Evolutionary conservation across 1,139 yeast species (phyloP).

Genomic region (Protomyces inouyei): DNA sequence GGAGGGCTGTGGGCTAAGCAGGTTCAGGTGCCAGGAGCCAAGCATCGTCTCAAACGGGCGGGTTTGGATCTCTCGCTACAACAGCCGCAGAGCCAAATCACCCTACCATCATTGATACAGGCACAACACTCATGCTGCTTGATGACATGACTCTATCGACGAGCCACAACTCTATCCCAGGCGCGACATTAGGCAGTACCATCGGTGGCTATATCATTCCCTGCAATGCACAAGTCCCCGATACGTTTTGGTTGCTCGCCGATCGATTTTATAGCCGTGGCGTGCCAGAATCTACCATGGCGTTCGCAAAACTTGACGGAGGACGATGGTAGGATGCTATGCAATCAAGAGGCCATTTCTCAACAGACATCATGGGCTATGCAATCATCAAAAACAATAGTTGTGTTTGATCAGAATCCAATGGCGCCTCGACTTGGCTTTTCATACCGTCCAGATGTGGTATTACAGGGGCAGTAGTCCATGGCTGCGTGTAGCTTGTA

Average conservation of each 20-base stretch:
- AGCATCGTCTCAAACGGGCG: not conserved
- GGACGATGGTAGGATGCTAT: slow-evolving; percentile 19
- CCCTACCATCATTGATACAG: slow-evolving; percentile 90
- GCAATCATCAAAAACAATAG: slow-evolving; percentile 61
- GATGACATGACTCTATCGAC: slow-evolving; percentile 12
- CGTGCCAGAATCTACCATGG: slow-evolving; percentile 13
- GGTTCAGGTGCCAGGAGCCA: not conserved
- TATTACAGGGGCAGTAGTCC: slow-evolving; percentile 35
- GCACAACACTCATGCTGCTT: slow-evolving; percentile 71
- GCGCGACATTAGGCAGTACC: slow-evolving; percentile 7
- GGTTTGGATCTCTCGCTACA: not conserved
- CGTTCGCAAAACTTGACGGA: slow-evolving; percentile 7
- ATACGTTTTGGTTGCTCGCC: slow-evolving; percentile 16
- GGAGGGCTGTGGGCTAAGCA: not conserved
- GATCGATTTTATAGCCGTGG: slow-evolving; percentile 19
- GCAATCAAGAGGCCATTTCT: slow-evolving; percentile 40
- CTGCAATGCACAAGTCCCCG: slow-evolving; percentile 8
- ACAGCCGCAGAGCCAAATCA: slow-evolving; percentile 44
- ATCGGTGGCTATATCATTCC: slow-evolving; percentile 18
- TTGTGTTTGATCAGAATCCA: slow-evolving; percentile 52
- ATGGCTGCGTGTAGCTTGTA: slow-evolving; percentile 39
- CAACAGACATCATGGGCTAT: slow-evolving; percentile 49
- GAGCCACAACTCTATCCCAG: slow-evolving; percentile 17
- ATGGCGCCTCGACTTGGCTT: slow-evolving; percentile 7
- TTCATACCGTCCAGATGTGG: slow-evolving; percentile 17